Evolutionary conservation across 192 early-diverging fungal species (phyloP).

Genomic region (Dissophora globulifera): DNA sequence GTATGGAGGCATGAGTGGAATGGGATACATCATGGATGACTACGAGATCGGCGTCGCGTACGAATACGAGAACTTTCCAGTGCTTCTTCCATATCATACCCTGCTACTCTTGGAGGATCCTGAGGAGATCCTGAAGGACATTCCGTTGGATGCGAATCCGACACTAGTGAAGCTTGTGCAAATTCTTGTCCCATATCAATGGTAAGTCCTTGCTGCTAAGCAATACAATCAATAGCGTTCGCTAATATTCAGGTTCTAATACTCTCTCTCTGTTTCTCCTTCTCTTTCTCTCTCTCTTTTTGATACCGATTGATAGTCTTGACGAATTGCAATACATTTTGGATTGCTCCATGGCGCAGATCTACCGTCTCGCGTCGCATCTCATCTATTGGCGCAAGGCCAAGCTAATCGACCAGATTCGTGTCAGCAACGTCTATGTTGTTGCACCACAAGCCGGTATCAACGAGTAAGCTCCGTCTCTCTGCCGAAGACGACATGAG

Average conservation of each 20-base stretch:
- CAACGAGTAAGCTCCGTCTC: constrained; percentile 68
- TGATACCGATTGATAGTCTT: constrained; percentile 57
- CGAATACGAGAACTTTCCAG: constrained; percentile 76
- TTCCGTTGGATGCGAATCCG: constrained; percentile 85
- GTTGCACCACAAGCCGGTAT: constrained; percentile 72
- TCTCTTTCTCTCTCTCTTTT: background rate
- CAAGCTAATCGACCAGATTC: constrained; percentile 87
- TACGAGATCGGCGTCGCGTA: constrained; percentile 55
- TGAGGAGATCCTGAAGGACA: constrained; percentile 78
- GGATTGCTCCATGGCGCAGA: constrained; percentile 94
- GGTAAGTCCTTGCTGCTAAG: constrained; percentile 64
- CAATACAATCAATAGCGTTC: too few species aligned
- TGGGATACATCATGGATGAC: constrained; percentile 48
- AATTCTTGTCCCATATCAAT: constrained; percentile 84
- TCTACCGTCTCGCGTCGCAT: constrained; percentile 90
- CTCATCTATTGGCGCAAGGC: constrained; percentile 94
- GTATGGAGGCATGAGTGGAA: constrained; percentile 26
- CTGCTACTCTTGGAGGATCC: constrained; percentile 86
- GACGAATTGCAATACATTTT: constrained; percentile 82
- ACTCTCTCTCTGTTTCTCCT: too few species aligned
- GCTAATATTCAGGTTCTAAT: too few species aligned
- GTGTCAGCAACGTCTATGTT: constrained; percentile 81
- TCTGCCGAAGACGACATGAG: too few species aligned
- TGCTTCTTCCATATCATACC: constrained; percentile 88
- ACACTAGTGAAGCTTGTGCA: constrained; percentile 91